Evolutionary conservation across 1,284 basidiomycete genomes (phyloP).

Genomic region (Apiotrichum veenhuisii): DNA sequence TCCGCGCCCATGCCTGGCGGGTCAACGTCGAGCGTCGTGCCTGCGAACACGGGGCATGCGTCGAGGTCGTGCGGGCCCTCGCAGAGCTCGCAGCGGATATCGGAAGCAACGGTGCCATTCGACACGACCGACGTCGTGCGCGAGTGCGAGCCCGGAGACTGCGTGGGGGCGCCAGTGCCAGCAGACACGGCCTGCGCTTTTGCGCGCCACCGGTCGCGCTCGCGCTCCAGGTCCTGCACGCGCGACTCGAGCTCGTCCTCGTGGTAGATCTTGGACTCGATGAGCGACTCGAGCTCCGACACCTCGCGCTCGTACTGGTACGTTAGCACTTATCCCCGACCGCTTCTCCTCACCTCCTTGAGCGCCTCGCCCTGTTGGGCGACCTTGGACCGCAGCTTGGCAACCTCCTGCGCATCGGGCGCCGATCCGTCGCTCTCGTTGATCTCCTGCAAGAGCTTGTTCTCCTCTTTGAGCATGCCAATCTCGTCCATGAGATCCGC

Average conservation of each 20-base stretch:
- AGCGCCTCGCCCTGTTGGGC: constrained; percentile 27
- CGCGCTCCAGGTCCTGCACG: constrained; percentile 63
- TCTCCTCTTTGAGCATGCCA: constrained; percentile 55
- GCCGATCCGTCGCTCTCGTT: constrained; percentile 6
- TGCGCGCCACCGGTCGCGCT: constrained; percentile 21
- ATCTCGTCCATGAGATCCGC: constrained; percentile 74
- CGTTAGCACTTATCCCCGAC: neutral
- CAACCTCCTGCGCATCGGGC: constrained; percentile 26
- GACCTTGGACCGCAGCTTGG: constrained; percentile 29
- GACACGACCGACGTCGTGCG: neutral
- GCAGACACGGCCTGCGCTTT: constrained; percentile 4
- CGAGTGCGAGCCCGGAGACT: constrained; percentile 8
- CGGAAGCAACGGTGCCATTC: constrained; percentile 3
- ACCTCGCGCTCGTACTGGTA: constrained; percentile 81
- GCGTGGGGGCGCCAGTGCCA: constrained; percentile 7
- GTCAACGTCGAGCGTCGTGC: constrained; percentile 24
- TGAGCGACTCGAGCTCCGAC: constrained; percentile 77
- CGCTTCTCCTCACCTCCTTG: constrained; percentile 42
- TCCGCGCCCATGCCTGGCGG: constrained; percentile 1
- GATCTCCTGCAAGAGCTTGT: constrained; percentile 40
- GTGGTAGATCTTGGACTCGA: constrained; percentile 90
- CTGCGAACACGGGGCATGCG: constrained; percentile 46
- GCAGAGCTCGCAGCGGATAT: constrained; percentile 41
- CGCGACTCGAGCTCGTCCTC: constrained; percentile 91
- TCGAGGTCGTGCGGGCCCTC: constrained; percentile 48